phyloP scores from a whole-genome alignment of 108 stramenopile genomes.

The Fragilaria crotonensis region DNA sequence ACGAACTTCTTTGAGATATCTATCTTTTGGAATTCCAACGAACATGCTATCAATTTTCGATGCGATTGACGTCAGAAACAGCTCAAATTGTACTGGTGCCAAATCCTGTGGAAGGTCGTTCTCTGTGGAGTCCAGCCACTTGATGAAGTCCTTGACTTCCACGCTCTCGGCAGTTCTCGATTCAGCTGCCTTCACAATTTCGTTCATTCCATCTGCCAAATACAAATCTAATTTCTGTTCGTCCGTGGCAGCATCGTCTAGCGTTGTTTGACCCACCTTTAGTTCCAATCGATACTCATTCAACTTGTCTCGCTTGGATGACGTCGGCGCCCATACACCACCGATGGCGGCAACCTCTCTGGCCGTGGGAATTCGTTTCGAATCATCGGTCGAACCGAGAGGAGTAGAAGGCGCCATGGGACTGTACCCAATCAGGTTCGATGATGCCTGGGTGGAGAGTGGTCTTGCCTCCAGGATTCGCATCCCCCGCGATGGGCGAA shows the following conservation, averaged over 20 bases:
- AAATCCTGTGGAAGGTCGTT: constrained; percentile 3
- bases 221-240: constrained; percentile 70
- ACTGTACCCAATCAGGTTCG: constrained; percentile 60
- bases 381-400: background rate
- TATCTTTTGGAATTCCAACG: constrained; percentile 9
- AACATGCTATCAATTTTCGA: constrained; percentile 13
- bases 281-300: constrained; percentile 55
- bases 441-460: constrained; percentile 18
- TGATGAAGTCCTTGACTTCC: constrained; percentile 8
- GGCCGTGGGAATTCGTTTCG: constrained; percentile 30
- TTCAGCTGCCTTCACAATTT: constrained; percentile 50
- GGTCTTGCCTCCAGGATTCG: background rate
- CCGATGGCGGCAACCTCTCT: constrained; percentile 57
- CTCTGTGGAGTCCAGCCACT: background rate
- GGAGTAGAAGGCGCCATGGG: constrained; percentile 55
- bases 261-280: constrained; percentile 34
- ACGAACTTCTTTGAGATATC: constrained; percentile 24
- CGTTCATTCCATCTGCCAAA: constrained; percentile 70
- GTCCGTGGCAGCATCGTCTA: constrained; percentile 61
- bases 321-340: constrained; percentile 84
- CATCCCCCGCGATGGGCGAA: too few relatives aligned
- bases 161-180: background rate
- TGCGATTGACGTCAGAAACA: constrained; percentile 12
- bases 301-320: constrained; percentile 79
- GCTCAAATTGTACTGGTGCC: constrained; percentile 12